Conservation (phyloP, 2,329 filamentous ascomycete species). For the Anthostomella pinea region DNA sequence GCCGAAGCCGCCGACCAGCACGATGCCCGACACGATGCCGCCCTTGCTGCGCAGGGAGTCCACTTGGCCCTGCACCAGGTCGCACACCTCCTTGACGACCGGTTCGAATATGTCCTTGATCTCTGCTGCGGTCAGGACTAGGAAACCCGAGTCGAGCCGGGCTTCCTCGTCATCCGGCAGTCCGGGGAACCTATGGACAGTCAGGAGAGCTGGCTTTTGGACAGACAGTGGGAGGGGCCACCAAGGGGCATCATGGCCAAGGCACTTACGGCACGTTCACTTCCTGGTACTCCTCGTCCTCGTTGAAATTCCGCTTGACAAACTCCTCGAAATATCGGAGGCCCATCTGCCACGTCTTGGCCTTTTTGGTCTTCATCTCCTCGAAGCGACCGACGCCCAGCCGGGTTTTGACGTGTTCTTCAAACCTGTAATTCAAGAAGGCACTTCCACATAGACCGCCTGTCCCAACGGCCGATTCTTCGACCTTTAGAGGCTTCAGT, state of each 20-base stretch:
- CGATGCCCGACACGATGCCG: conserved; percentile 68
- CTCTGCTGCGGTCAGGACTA: conserved; percentile 67
- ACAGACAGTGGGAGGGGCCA: conserved; percentile 1
- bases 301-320: conserved; percentile 80
- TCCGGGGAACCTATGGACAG: conserved; percentile 59
- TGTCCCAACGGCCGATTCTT: conserved; percentile 77
- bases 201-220: no score
- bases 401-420: conserved; percentile 68
- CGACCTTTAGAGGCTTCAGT: conserved; percentile 66
- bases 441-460: conserved; percentile 76
- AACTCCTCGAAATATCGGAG: conserved; percentile 80
- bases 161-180: conserved; percentile 73
- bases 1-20: conserved; percentile 78
- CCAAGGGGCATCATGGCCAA: no score
- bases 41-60: conserved; percentile 59
- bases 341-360: conserved; percentile 77
- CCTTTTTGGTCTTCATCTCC: conserved; percentile 74
- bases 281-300: conserved; percentile 73
- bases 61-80: conserved; percentile 66
- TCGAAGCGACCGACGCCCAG: conserved; percentile 67
- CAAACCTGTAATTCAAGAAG: conserved; percentile 77
- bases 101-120: conserved; percentile 74
- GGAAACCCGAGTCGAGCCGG: conserved; percentile 71
- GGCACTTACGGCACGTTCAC: conserved; percentile 68
- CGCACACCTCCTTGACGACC: conserved; percentile 67